Evolutionary conservation across 2,329 filamentous ascomycete species (phyloP).

Genomic region (Trichoderma pleuroti): DNA sequence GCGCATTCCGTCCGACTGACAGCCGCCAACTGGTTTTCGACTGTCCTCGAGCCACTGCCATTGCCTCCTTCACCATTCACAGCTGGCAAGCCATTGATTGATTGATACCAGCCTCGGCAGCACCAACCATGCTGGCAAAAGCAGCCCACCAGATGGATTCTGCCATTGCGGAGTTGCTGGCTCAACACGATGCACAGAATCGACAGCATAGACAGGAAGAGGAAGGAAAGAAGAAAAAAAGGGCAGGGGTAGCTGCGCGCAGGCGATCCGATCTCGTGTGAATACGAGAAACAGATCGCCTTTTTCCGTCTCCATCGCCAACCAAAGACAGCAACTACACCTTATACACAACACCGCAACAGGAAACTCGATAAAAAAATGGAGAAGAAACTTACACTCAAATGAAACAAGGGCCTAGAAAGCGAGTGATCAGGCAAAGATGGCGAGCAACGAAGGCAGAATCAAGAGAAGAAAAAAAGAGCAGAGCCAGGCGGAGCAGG

Average conservation of each 20-base stretch:
- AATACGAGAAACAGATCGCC: background rate
- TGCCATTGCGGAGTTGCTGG: background rate
- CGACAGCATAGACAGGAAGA: background rate
- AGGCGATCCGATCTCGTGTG: background rate
- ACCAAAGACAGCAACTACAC: background rate
- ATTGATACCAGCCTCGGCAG: too few species aligned
- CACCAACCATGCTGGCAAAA: too few species aligned
- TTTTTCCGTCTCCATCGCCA: background rate
- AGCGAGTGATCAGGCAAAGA: conserved; percentile 17
- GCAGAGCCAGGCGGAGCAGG: background rate
- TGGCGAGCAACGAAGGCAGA: background rate
- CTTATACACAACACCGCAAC: background rate
- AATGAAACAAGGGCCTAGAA: conserved; percentile 10
- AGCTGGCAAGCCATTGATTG: conserved; percentile 2
- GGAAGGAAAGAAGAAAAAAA: background rate
- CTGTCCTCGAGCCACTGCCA: background rate
- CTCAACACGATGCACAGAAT: background rate
- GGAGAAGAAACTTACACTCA: background rate
- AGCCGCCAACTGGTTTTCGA: background rate
- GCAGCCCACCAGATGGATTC: background rate
- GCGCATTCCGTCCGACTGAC: background rate
- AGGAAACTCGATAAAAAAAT: background rate
- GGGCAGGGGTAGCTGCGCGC: background rate
- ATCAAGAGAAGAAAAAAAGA: background rate
- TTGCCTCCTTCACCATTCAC: background rate